These are phyloP conservation scores for Salix dunnii DNA, from an alignment of 345 rosid genomes.

Conservation along the genomic window DNA sequence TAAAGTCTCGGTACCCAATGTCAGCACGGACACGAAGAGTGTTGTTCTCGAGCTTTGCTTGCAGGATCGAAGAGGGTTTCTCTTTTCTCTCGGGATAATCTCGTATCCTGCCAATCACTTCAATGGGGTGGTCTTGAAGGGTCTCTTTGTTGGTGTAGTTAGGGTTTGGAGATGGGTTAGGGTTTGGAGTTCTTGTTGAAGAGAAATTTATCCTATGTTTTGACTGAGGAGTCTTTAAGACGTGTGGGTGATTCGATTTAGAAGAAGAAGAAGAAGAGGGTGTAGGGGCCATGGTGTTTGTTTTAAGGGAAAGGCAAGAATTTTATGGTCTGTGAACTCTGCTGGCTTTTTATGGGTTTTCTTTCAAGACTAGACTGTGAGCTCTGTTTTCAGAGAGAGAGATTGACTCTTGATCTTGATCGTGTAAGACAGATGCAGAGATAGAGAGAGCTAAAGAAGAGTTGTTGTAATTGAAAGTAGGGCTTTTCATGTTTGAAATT, in stretches of 20 bases:
- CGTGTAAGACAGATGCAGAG: too few species aligned
- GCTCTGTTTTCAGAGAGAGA: neutral
- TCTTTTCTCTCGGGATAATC: slow-evolving; percentile 63
- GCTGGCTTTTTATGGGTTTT: neutral
- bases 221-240: slow-evolving; percentile 64
- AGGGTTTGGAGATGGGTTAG: slow-evolving; percentile 45
- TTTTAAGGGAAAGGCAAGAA: neutral
- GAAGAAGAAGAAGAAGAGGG: slow-evolving; percentile 53
- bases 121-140: slow-evolving; percentile 75
- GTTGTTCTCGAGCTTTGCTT: slow-evolving; percentile 51
- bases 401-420: neutral
- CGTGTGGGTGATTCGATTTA: slow-evolving; percentile 30
- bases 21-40: slow-evolving; percentile 78
- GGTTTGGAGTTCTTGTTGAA: slow-evolving; percentile 32
- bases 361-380: neutral
- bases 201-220: slow-evolving; percentile 69
- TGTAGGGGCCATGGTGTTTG: slow-evolving; percentile 64
- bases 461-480: neutral
- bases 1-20: slow-evolving; percentile 80
- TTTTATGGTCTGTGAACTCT: neutral
- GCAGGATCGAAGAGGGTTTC: slow-evolving; percentile 49
- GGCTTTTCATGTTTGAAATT: slow-evolving; percentile 28
- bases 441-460: slow-evolving; percentile 8
- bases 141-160: slow-evolving; percentile 40
- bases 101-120: slow-evolving; percentile 79